Conservation (phyloP, 1,139 yeast species). For the Magnusiomyces tetraspermus region DNA sequence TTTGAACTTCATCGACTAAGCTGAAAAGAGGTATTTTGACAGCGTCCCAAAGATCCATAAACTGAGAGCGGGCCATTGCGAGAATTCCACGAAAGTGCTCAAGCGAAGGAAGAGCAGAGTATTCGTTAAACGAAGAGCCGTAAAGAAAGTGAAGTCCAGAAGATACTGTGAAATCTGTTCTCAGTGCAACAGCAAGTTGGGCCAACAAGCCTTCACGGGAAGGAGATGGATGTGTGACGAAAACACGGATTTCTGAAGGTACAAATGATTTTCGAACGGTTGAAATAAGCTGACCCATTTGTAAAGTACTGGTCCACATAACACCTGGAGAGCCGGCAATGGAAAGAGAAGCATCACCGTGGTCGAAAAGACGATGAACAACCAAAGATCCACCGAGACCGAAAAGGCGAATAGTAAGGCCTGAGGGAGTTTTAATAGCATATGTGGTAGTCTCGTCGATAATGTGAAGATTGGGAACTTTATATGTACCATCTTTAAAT, state of each 20-base stretch:
- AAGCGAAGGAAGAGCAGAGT: slow-evolving; percentile 53
- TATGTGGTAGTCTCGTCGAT: slow-evolving; percentile 46
- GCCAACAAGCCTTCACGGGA: slow-evolving; percentile 57
- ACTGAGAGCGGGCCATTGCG: slow-evolving; percentile 50
- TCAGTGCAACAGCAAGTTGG: slow-evolving; percentile 56
- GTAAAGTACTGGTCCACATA: slow-evolving; percentile 64
- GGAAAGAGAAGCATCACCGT: slow-evolving; percentile 41
- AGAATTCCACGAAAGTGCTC: slow-evolving; percentile 45
- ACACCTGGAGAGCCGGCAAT: slow-evolving; percentile 66
- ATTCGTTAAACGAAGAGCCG: slow-evolving; percentile 62
- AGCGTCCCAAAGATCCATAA: slow-evolving; percentile 56
- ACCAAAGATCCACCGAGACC: slow-evolving; percentile 70
- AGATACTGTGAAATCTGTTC: slow-evolving; percentile 63
- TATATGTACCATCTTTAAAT: slow-evolving; percentile 45
- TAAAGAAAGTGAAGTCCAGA: slow-evolving; percentile 67
- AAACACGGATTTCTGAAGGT: slow-evolving; percentile 45
- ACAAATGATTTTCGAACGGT: slow-evolving; percentile 37
- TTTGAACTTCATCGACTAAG: slow-evolving; percentile 32
- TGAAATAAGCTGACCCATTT: slow-evolving; percentile 54
- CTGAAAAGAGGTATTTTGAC: slow-evolving; percentile 45
- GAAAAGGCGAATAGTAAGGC: slow-evolving; percentile 44
- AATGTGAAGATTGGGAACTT: slow-evolving; percentile 48
- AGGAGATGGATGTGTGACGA: slow-evolving; percentile 61
- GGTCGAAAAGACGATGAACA: slow-evolving; percentile 59
- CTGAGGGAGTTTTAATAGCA: slow-evolving; percentile 34